These are phyloP conservation scores for Rugonectria rugulosa DNA, from an alignment of 2,329 filamentous ascomycete species.

Conservation along the genomic window DNA sequence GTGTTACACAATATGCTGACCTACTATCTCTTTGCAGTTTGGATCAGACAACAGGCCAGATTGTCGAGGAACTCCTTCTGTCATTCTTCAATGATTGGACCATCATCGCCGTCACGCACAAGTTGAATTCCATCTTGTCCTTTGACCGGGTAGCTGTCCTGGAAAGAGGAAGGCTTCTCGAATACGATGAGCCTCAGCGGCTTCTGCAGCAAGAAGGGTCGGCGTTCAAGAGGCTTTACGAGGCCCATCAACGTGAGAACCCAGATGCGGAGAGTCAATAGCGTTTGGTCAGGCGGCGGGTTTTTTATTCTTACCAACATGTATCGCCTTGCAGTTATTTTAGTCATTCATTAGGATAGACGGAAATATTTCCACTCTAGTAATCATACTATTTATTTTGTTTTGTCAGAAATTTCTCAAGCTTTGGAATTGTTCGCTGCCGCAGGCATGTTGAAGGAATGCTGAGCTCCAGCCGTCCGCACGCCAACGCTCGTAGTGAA, in stretches of 20 bases:
- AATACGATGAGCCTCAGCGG: conserved; percentile 30
- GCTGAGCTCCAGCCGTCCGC: too few relatives aligned
- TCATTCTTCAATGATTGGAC: conserved; percentile 54
- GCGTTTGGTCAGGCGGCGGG: not conserved
- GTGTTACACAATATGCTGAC: not conserved
- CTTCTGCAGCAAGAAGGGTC: conserved; percentile 7
- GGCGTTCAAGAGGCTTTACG: conserved; percentile 8
- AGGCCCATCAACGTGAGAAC: not conserved
- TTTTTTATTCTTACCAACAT: too few relatives aligned
- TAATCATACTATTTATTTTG: not conserved
- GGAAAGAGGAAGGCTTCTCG: conserved; percentile 53
- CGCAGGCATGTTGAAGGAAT: too few relatives aligned
- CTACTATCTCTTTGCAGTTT: conserved; percentile 37
- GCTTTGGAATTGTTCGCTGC: too few relatives aligned
- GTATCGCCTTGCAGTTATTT: not conserved
- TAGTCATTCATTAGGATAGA: not conserved
- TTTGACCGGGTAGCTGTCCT: conserved; percentile 58
- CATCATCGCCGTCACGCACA: conserved; percentile 55
- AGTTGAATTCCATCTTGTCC: conserved; percentile 55
- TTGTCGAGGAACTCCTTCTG: conserved; percentile 46
- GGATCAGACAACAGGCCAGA: conserved; percentile 47
- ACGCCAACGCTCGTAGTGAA: too few relatives aligned
- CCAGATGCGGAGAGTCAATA: not conserved
- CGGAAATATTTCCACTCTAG: conserved; percentile 6
- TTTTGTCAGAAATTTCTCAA: too few relatives aligned